Base-by-base conservation (phyloP, 441 rosid genomes). In the Euphorbia celastroides region DNA sequence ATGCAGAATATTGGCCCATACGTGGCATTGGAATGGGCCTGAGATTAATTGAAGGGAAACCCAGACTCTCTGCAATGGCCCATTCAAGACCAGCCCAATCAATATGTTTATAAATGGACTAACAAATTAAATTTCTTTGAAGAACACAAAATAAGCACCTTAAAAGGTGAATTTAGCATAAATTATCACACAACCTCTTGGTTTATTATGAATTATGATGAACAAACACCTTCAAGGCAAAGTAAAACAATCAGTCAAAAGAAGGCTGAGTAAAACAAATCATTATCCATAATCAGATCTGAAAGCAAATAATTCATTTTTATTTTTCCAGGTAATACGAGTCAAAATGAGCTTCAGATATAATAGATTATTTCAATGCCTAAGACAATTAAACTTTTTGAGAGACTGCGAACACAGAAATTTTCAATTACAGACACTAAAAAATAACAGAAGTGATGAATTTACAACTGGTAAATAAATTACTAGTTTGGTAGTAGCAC, bases 381-480 rank as follows among this genome's bases (percentile, higher is more conserved):
- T n/a, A n/a, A 34, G 38, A 9, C 38, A 34, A 34, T 34, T n/a
- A 19, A 19, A 27, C 62, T 41, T 26, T 19, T 16, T 4, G 14
- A 19, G 42, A 32, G 41, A 59, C 25, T 17, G 25, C 28, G 16
- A 22, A 25, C 50, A 59, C 52, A 60, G 19, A n/a, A 17, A 22
- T 68, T 59, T 23, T 17, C 59, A 4, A 50, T 31, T 62, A 1
- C 57, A 14, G 22, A 20, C 19, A 9, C 42, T 23, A 52, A 23
- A 8, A 42, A 7, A 38, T 12, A 28, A 70, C 65, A 58, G 32
- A 34, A 20, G 41, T 48, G 36, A 58, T 17, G 55, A 19, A 51
- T 65, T 50, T 58, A 71, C 70, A 71, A 28, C 60, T 48, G 46
- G 26, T 57, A 50, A 41, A 57, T 44, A 44, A 64, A 5, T 26